Evolutionary conservation across 169 alveolate genomes (phyloP).

Genomic region (Eimeria tenella): DNA sequence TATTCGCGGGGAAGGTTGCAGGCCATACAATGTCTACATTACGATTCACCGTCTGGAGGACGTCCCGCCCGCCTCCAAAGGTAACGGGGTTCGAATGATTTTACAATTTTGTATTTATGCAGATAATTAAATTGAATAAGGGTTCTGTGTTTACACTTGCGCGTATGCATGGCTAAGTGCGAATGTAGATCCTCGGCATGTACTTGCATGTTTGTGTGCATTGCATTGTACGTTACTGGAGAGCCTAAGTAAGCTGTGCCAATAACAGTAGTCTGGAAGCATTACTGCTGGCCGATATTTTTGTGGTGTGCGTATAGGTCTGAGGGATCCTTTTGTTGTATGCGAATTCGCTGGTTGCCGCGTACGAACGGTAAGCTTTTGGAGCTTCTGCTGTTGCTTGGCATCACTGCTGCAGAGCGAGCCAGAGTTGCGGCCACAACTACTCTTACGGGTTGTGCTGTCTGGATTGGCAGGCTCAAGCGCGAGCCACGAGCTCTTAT

Average conservation of each 20-base stretch:
- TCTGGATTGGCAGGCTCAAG: conserved; percentile 80
- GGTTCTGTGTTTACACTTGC: too few relatives aligned
- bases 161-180: too few relatives aligned
- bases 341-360: conserved; percentile 93
- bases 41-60: conserved; percentile 72
- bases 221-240: too few relatives aligned
- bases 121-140: too few relatives aligned
- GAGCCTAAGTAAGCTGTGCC: too few relatives aligned
- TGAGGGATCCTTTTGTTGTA: conserved; percentile 89
- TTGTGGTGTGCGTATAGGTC: conserved; percentile 78
- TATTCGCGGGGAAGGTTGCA: conserved; percentile 58
- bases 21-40: conserved; percentile 83
- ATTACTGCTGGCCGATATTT: not conserved
- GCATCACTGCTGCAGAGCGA: not conserved
- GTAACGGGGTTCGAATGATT: not conserved
- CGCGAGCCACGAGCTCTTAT: conserved; percentile 86
- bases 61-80: conserved; percentile 49
- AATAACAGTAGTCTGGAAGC: too few relatives aligned
- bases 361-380: conserved; percentile 85
- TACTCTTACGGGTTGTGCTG: not conserved
- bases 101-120: too few relatives aligned
- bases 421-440: too few relatives aligned
- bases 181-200: too few relatives aligned
- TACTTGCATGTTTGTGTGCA: too few relatives aligned
- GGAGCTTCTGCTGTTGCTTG: not conserved